Evolutionary conservation across 2,329 filamentous ascomycete species (phyloP).

Genomic region (Rutstroemia sp.): DNA sequence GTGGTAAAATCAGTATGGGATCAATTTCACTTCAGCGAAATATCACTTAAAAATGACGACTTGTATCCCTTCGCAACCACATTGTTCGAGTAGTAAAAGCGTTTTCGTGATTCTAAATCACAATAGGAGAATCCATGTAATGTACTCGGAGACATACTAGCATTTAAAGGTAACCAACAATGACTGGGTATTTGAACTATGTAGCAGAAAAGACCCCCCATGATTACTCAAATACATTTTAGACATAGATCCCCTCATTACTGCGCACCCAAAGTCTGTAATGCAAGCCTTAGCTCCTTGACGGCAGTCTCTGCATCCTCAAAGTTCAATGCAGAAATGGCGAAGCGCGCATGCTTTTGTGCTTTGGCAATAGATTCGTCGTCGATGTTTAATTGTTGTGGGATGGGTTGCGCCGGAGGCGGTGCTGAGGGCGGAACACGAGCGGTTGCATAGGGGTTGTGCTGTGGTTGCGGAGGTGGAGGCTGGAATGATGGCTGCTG

Average conservation of each 20-base stretch:
- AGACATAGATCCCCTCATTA: background rate
- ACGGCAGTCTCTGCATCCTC: conserved; percentile 90
- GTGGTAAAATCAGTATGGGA: too few relatives aligned
- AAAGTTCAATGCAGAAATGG: conserved; percentile 93
- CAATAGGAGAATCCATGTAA: too few relatives aligned
- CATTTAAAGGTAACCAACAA: too few relatives aligned
- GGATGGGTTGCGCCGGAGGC: conserved; percentile 13
- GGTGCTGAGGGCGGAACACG: conserved; percentile 1
- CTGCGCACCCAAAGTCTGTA: conserved; percentile 36
- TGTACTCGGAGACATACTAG: too few relatives aligned
- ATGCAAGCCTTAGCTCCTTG: conserved; percentile 69
- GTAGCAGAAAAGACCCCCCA: too few relatives aligned
- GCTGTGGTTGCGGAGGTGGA: conserved; percentile 13
- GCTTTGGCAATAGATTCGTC: conserved; percentile 67
- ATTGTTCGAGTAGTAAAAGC: too few relatives aligned
- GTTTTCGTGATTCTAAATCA: too few relatives aligned
- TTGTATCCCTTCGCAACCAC: too few relatives aligned
- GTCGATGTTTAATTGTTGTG: conserved; percentile 47
- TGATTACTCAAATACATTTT: too few relatives aligned
- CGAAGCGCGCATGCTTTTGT: conserved; percentile 95
- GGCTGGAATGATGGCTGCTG: conserved; percentile 8
- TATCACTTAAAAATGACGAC: too few relatives aligned
- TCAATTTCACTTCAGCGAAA: too few relatives aligned
- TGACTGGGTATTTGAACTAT: too few relatives aligned
- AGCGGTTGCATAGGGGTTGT: conserved; percentile 12